Conservation (phyloP, 2,329 filamentous ascomycete genomes). For the Sclerotinia trifoliorum region DNA sequence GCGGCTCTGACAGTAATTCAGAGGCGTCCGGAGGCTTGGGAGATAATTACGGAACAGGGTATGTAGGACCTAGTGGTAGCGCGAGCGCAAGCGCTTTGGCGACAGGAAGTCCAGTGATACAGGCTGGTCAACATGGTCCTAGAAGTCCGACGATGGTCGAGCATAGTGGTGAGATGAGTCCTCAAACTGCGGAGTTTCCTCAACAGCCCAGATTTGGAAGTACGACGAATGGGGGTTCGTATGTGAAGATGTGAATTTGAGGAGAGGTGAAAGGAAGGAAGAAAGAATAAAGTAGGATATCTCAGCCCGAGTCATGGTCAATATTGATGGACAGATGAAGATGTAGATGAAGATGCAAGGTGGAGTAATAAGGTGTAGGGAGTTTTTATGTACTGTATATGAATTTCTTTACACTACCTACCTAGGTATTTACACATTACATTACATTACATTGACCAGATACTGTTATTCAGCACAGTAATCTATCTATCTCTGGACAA, state of each 20-base stretch:
- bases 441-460: neutral
- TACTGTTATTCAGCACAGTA: too few species aligned
- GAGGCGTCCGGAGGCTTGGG: slow-evolving; percentile 37
- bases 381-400: slow-evolving; percentile 14
- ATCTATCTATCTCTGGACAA: neutral
- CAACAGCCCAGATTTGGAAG: slow-evolving; percentile 10
- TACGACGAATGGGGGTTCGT: slow-evolving; percentile 2
- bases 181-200: slow-evolving; percentile 9
- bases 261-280: neutral
- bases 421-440: too few species aligned
- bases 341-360: neutral
- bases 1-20: slow-evolving; percentile 33
- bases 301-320: neutral
- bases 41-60: slow-evolving; percentile 23
- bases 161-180: neutral
- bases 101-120: neutral
- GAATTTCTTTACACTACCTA: slow-evolving; percentile 8
- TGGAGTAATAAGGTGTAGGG: neutral
- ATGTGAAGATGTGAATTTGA: neutral
- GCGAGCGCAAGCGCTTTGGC: slow-evolving; percentile 15
- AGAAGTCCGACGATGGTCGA: slow-evolving; percentile 7
- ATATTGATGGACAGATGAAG: neutral
- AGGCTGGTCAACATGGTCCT: neutral
- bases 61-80: slow-evolving; percentile 14
- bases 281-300: neutral